Conservation (phyloP, 345 rosid species). For the Heritiera fomes region DNA sequence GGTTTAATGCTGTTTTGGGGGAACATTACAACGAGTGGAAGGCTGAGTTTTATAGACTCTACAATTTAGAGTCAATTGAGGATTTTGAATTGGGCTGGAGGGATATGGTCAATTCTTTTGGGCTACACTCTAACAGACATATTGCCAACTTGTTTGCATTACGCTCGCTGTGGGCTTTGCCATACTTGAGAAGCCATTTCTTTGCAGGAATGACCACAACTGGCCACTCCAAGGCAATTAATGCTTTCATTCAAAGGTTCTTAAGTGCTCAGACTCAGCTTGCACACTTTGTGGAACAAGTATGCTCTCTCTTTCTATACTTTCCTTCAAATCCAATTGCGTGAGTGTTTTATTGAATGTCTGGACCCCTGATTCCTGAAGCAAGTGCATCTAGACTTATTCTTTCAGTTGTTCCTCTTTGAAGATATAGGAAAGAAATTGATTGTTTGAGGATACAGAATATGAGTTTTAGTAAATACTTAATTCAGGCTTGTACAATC, state of each 20-base stretch:
- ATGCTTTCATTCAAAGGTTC: conserved; percentile 91
- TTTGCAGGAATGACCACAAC: conserved; percentile 79
- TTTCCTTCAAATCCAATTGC: conserved; percentile 10
- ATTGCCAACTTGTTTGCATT: conserved; percentile 63
- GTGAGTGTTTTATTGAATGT: neutral
- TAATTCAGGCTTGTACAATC: conserved; percentile 5
- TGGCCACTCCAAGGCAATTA: conserved; percentile 80
- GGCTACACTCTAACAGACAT: conserved; percentile 87
- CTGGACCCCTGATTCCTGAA: neutral
- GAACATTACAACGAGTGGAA: conserved; percentile 96
- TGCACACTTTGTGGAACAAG: conserved; percentile 92
- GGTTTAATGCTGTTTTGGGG: conserved; percentile 91
- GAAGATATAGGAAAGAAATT: neutral
- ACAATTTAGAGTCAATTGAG: conserved; percentile 75
- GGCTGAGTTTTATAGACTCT: conserved; percentile 80
- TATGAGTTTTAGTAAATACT: neutral
- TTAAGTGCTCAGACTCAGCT: conserved; percentile 86
- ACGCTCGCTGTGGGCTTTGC: conserved; percentile 80
- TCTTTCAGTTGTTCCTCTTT: neutral
- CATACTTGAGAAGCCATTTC: conserved; percentile 85
- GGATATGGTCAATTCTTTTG: conserved; percentile 81
- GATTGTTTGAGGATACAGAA: neutral
- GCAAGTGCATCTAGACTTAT: conserved; percentile 2
- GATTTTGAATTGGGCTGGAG: conserved; percentile 93
- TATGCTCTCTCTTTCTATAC: conserved; percentile 35